Evolutionary conservation across 2,329 filamentous ascomycete species (phyloP), one percentile per base, ranked within the genome.

Genomic region (Endoconidiophora polonica): DNA sequence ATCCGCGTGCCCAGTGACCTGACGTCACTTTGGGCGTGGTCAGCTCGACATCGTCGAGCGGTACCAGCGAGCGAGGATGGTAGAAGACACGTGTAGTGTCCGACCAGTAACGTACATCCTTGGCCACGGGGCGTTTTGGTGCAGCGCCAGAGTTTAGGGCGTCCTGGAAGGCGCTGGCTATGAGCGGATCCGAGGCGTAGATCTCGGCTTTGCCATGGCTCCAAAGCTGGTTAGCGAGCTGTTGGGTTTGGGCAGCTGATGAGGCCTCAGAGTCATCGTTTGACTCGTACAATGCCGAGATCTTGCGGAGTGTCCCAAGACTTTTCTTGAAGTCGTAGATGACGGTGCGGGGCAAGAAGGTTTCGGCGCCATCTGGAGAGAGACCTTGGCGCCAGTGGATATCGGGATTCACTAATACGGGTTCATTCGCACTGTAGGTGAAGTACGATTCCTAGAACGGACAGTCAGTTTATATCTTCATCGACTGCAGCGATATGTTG

Each of bases 301-400:
- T 81, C 66, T 88, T 87, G 57, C 80, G 77, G 57, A 98, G 67
- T 5, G 86, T 84, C 4, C 91, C 91, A 65, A 96, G 96, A 0
- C 83, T 86, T 26, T 86, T 86, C 63, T 96, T 96, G 33, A 96
- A 71, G 61, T 98, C 91, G 63, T 98, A 98, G 52, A 98, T 83
- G 53, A 98, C 70, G 1, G 88, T 86, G 55, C 91, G 77, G 3
- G 91, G 91, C 44, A 88, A 90, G 61, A 84, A 98, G 0, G 91
- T 98, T 57, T 98, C 91, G 5, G 78, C 72, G 16, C 88, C 87
- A 66, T 93, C 86, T 1, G 79, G 78, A 18, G 83, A 86, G 52
- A 93, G 62, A 2, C 91, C 91, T 0, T 84, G 73, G 14, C 90
- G 76, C 67, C 94, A 98, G 62, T 94, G 86, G 46, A 96, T 71